A percentile compares a stretch with the other conserved stretches of the same genome.
These are phyloP conservation scores for Macadamia tetraphylla DNA, from an alignment of 164 flowering plant species.

Conservation along the genomic window DNA sequence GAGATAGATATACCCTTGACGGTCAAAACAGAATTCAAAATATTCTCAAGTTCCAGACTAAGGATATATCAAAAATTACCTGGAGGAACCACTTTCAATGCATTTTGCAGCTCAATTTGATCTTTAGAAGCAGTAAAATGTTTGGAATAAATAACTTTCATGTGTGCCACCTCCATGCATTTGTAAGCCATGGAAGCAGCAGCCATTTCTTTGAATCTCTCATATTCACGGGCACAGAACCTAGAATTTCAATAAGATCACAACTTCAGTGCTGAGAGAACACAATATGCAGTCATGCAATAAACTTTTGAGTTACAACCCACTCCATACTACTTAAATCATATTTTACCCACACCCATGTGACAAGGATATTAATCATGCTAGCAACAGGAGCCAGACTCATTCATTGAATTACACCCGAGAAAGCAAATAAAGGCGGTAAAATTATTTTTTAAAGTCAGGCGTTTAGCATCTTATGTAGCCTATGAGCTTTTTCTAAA, in stretches of 20 bases:
- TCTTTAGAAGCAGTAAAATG: constrained; percentile 34
- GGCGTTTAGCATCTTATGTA: too few species aligned
- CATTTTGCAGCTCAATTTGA: constrained; percentile 54
- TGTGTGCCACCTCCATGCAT: constrained; percentile 81
- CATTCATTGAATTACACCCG: too few species aligned
- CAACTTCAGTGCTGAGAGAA: background rate
- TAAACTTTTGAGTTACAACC: too few species aligned
- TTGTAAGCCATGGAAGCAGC: constrained; percentile 85
- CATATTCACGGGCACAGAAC: constrained; percentile 72
- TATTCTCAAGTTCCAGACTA: background rate
- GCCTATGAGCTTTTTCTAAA: too few species aligned
- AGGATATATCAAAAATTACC: constrained; percentile 33
- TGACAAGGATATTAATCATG: too few species aligned
- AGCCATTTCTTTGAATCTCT: constrained; percentile 55
- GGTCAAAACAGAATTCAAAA: background rate
- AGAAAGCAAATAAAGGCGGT: too few species aligned
- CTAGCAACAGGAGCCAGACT: too few species aligned
- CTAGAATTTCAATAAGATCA: constrained; percentile 25
- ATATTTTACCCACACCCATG: too few species aligned
- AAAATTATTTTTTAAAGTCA: too few species aligned
- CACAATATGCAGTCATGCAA: too few species aligned
- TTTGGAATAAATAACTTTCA: constrained; percentile 58
- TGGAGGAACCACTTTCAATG: constrained; percentile 53
- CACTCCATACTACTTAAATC: too few species aligned
- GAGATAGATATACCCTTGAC: background rate